Base-by-base conservation (phyloP, 345 rosid genomes). In the Mercurialis annua region DNA sequence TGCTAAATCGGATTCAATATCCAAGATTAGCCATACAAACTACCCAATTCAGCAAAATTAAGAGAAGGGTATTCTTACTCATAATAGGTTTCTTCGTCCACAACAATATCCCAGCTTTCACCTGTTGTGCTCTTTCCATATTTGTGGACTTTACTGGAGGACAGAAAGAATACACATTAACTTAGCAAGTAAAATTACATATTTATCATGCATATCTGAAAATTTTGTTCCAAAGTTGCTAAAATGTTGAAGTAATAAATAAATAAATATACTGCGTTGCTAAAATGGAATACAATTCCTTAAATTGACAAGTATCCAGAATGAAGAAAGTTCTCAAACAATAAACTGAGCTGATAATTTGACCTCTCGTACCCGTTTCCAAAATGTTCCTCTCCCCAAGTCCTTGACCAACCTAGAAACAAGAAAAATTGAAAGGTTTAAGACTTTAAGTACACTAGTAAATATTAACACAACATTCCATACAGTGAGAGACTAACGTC, bases 311-410 rank as follows among this genome's bases (percentile, higher is more conserved):
- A 36, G 36, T 43, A 24, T 15, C 60, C 44, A 40, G 44, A 40
- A 7, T 14, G 11, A 40, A 8, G 10, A 40, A 40, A 40, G 31
- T 14, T 60, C 0, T 16, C 14, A 33, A 34, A 52, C 57, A 18
- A 27, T 47, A 5, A 18, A 59, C 43, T 27, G 29, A 64, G 17
- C n/a, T 36, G 27, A 49, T n/a, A 30, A 10, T 54, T 3, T 24
- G 75, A 49, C 68, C 64, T 77, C 43, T n/a, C 77, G 26, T 85
- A 94, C 99, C 99, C 92, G 11, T 94, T 89, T 83, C 99, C 99
- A 42, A 90, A 87, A 71, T 94, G 97, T 74, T 94, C 99, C 74
- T 94, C 99, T 33, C 99, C 97, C 97, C 99, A 94, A 14, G 96
- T 94, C 79, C 97, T 89, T 64, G 97, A 90, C 99, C 97, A 94